phyloP scores from a whole-genome alignment of 2,329 filamentous ascomycete species.

The Simplicillium sp. region DNA sequence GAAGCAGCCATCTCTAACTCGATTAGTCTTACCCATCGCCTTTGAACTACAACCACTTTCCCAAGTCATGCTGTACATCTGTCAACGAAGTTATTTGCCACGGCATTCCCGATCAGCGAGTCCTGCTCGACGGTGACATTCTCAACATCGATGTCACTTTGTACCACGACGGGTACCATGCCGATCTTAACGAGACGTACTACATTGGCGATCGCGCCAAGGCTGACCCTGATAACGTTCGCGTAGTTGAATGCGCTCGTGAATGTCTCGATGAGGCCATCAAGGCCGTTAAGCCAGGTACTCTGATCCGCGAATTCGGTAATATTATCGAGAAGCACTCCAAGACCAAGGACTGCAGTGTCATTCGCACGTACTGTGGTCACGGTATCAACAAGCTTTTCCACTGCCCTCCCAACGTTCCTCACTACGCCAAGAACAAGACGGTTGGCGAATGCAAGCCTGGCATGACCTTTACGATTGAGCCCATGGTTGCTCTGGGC shows the following conservation, averaged over 20 bases:
- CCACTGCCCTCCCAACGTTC: slow-evolving; percentile 87
- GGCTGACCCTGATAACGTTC: slow-evolving; percentile 75
- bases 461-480: slow-evolving; percentile 98
- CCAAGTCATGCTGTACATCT: slow-evolving; percentile 96
- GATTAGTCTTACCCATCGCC: slow-evolving; percentile 87
- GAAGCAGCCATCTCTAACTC: background rate
- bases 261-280: slow-evolving; percentile 89
- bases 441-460: slow-evolving; percentile 87
- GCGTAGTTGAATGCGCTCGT: slow-evolving; percentile 82
- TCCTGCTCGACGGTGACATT: slow-evolving; percentile 86
- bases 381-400: slow-evolving; percentile 93
- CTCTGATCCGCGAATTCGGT: slow-evolving; percentile 85
- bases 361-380: slow-evolving; percentile 92
- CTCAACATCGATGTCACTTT: slow-evolving; percentile 94
- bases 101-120: slow-evolving; percentile 87
- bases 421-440: slow-evolving; percentile 98
- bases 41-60: slow-evolving; percentile 91
- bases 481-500: slow-evolving; percentile 94
- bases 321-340: slow-evolving; percentile 94
- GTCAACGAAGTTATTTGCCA: slow-evolving; percentile 97
- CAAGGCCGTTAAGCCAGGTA: slow-evolving; percentile 84
- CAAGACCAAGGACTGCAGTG: slow-evolving; percentile 75
- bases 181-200: slow-evolving; percentile 96
- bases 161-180: slow-evolving; percentile 91
- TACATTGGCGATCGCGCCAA: slow-evolving; percentile 87